Percentiles rank a stretch among this genome's conserved stretches.
Conservation (phyloP, 2,329 filamentous ascomycete genomes). For the Hypomyces rosellus region DNA sequence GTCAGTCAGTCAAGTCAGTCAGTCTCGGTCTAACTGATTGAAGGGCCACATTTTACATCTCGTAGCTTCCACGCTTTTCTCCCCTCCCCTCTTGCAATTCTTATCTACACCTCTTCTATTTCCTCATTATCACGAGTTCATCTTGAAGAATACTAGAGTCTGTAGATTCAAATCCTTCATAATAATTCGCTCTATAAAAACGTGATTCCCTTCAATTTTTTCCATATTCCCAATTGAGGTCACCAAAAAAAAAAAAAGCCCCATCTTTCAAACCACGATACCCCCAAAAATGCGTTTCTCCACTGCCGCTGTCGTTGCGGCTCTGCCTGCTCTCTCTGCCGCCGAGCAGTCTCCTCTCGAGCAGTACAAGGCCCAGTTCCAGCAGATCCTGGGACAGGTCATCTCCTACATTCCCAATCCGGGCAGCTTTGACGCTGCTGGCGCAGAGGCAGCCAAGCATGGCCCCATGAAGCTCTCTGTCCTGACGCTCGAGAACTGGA, state of each 20-base stretch:
- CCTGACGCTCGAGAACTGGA: constrained; percentile 65
- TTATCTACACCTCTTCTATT: background rate
- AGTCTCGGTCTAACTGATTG: background rate
- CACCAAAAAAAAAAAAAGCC: background rate
- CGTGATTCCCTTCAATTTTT: background rate
- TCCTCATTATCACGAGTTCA: background rate
- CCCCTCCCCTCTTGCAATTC: background rate
- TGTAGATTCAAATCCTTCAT: background rate
- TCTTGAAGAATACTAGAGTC: background rate
- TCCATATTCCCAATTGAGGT: background rate
- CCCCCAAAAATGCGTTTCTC: constrained; percentile 52
- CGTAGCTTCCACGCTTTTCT: constrained; percentile 3
- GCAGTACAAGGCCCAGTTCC: constrained; percentile 57
- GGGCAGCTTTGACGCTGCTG: constrained; percentile 34
- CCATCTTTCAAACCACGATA: background rate
- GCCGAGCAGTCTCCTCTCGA: constrained; percentile 46
- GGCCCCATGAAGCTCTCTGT: constrained; percentile 38
- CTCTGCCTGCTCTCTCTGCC: constrained; percentile 50
- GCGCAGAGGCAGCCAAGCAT: constrained; percentile 36
- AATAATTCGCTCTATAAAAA: background rate
- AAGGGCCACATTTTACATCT: constrained; percentile 1
- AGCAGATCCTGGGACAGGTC: constrained; percentile 57
- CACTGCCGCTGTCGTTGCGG: constrained; percentile 39
- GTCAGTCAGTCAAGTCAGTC: background rate
- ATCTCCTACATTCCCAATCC: constrained; percentile 46